A percentile compares a stretch with the other conserved stretches of the same genome.
These are phyloP conservation scores for Condylostoma magnum DNA, from an alignment of 169 alveolate genomes.

Conservation along the genomic window DNA sequence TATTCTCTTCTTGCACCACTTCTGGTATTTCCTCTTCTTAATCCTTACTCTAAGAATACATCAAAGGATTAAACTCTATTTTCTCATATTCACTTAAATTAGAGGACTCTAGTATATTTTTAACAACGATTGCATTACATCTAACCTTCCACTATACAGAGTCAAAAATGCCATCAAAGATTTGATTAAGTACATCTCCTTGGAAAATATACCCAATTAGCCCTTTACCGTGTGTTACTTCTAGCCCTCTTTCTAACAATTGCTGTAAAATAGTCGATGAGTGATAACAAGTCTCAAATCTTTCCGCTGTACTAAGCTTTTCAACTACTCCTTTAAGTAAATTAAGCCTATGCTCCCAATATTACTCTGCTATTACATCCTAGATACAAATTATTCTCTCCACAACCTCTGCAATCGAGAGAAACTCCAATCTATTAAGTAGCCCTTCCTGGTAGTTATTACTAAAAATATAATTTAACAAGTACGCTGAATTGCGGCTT, in stretches of 20 bases:
- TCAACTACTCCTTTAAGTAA: background rate
- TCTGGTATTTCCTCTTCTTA: too few relatives aligned
- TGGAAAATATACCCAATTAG: background rate
- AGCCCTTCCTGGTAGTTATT: background rate
- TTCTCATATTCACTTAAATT: too few relatives aligned
- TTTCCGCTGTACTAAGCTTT: background rate
- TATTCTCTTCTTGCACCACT: too few relatives aligned
- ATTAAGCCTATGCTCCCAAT: background rate
- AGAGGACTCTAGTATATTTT: too few relatives aligned
- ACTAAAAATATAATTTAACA: background rate
- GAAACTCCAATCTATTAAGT: background rate
- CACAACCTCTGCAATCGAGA: slow-evolving; percentile 27
- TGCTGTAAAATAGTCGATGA: background rate
- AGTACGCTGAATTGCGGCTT: background rate
- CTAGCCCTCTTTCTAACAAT: background rate
- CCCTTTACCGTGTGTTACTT: background rate
- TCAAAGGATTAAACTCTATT: too few relatives aligned
- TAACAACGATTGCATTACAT: too few relatives aligned
- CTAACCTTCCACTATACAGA: too few relatives aligned
- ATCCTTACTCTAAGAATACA: too few relatives aligned
- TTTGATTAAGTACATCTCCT: background rate
- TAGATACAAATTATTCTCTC: slow-evolving; percentile 19
- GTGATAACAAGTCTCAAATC: background rate
- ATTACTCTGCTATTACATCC: too few relatives aligned
- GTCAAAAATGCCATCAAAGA: background rate